Evolutionary conservation across 805 yeast species (phyloP).

Genomic region (Myxozyma monticola): DNA sequence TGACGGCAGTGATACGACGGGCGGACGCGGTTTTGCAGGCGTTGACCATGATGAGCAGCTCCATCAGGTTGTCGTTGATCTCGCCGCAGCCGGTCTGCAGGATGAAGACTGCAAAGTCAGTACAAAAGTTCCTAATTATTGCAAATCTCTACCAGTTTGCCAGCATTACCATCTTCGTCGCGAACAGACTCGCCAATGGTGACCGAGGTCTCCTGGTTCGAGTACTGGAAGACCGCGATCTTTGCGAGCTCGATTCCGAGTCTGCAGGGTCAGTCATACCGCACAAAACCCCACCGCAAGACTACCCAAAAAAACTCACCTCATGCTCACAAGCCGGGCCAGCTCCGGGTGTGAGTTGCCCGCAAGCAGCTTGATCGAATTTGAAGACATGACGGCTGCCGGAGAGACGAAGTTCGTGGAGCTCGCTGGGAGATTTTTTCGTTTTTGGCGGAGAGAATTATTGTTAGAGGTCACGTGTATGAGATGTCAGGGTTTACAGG

Average conservation of each 20-base stretch:
- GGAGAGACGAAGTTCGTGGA: no score
- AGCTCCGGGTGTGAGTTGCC: constrained; percentile 70
- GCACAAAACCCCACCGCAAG: background rate
- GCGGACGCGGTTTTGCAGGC: constrained; percentile 98
- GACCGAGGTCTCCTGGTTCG: constrained; percentile 86
- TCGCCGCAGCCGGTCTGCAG: constrained; percentile 80
- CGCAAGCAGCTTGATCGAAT: constrained; percentile 59
- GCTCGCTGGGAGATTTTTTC: no score
- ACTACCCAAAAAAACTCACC: constrained; percentile 31
- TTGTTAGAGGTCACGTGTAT: no score
- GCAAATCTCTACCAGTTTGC: constrained; percentile 32
- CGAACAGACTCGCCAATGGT: constrained; percentile 84
- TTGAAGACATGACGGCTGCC: constrained; percentile 46
- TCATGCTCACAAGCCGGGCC: constrained; percentile 67
- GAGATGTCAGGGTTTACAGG: no score
- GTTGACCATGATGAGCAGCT: constrained; percentile 81
- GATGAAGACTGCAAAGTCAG: constrained; percentile 28
- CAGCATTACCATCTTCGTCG: constrained; percentile 64
- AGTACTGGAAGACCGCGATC: constrained; percentile 78
- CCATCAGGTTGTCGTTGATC: constrained; percentile 84
- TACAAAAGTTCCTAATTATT: background rate
- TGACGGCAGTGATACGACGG: constrained; percentile 86
- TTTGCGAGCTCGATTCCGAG: constrained; percentile 69
- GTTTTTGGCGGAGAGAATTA: no score
- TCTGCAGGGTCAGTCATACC: constrained; percentile 31